Evolutionary conservation across 1,284 basidiomycete species (phyloP), one percentile per base, ranked within the genome.

Genomic region (Ustilago trichophora): DNA sequence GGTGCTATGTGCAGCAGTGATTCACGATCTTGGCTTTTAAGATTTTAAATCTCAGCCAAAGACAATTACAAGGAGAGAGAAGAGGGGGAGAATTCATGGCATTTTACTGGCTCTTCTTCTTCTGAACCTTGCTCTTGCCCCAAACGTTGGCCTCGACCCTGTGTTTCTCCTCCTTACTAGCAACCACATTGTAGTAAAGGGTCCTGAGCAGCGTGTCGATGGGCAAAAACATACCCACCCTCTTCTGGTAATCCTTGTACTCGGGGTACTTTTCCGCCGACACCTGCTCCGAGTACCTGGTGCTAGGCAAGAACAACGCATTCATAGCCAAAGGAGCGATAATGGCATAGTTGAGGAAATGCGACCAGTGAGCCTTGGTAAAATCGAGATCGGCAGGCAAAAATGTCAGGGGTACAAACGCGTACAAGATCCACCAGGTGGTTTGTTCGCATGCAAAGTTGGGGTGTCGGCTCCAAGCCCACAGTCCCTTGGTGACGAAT

Each of bases 401-500:
- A 37, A 71, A 74, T 37, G 73, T 74, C 25, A 76, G 51, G 9
- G 73, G 69, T 37, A 82, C 81, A 43, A 81, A 57, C 11, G 77
- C 81, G 62, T 83, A 83, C 11, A 76, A 60, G 65, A 92, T 88
- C 92, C 92, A 77, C 76, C 76, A 95, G 83, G 93, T 92, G 8
- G 84, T 83, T 82, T 94, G 92, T 80, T 96, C 93, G 78, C 90
- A 92, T 0, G 89, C 84, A 82, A 93, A 94, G 81, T 96, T 96
- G 16, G 94, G 93, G 81, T 98, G 94, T 15, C 94, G 85, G 3
- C 87, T 88, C 85, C 88, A 92, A 2, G 87, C 86, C 90, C 91
- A 97, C 10, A 97, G 82, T 1, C 93, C 93, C 12, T 85, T 85
- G 0, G 91, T 92, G 21, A 90, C 83, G 80, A 97, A 97, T 1